A percentile compares a stretch with the other conserved stretches of the same genome.
phyloP scores from a whole-genome alignment of 139 green algal genomes.

The Penium margaritaceum region DNA sequence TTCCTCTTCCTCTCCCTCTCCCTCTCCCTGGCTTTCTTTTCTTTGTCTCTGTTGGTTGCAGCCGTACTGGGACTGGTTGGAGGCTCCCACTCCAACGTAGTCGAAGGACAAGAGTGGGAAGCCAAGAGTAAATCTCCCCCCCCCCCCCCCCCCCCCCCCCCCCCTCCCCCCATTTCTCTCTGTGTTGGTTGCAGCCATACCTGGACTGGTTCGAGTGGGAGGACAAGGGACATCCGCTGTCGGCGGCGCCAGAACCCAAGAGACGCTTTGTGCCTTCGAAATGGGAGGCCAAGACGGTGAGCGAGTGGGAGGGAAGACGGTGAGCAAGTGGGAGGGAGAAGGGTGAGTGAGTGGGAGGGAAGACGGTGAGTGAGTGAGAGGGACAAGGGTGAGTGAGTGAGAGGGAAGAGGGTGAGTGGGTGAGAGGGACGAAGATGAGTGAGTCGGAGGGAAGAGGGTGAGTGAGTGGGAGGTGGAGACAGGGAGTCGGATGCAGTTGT shows the following conservation, averaged over 20 bases:
- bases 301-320: neutral
- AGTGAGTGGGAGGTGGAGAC: neutral
- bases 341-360: neutral
- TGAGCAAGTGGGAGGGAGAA: neutral
- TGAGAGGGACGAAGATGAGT: too few relatives aligned
- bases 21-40: too few relatives aligned
- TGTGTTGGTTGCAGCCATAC: slow-evolving; percentile 48
- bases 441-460: neutral
- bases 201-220: slow-evolving; percentile 73
- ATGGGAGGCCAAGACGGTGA: slow-evolving; percentile 84
- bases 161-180: slow-evolving; percentile 1
- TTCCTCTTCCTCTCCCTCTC: too few relatives aligned
- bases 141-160: neutral
- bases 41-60: too few relatives aligned
- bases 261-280: slow-evolving; percentile 90
- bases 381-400: neutral
- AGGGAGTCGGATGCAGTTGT: too few relatives aligned
- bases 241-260: slow-evolving; percentile 81
- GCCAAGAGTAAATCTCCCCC: too few relatives aligned
- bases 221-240: slow-evolving; percentile 68
- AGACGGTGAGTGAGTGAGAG: neutral
- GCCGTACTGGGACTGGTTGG: too few relatives aligned
- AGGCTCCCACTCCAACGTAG: too few relatives aligned
- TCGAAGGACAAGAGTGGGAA: too few relatives aligned
- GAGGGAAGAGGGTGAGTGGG: neutral